These are phyloP conservation scores for Mycena olivaceomarginata DNA, from an alignment of 768 basidiomycete genomes.

Conservation along the genomic window DNA sequence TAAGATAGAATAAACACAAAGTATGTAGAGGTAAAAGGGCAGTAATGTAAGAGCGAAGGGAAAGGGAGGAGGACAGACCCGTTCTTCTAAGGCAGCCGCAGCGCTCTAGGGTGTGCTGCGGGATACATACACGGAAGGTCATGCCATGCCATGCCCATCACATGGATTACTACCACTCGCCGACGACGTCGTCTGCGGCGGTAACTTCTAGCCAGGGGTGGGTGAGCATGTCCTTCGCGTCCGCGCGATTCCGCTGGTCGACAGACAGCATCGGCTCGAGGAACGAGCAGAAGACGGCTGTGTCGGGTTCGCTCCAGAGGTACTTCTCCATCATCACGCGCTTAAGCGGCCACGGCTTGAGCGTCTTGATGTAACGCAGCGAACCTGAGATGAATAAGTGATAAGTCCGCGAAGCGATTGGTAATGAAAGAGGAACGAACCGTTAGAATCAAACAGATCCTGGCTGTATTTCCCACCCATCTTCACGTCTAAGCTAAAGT, in stretches of 20 bases:
- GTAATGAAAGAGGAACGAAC: slow-evolving; percentile 51
- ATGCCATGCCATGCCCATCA: not conserved
- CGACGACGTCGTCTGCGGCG: slow-evolving; percentile 62
- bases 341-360: slow-evolving; percentile 89
- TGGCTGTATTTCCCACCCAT: slow-evolving; percentile 90
- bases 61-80: not conserved
- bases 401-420: slow-evolving; percentile 45
- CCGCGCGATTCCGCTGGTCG: slow-evolving; percentile 80
- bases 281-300: slow-evolving; percentile 77
- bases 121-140: not conserved
- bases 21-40: slow-evolving; percentile 1
- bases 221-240: slow-evolving; percentile 83
- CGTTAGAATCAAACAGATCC: slow-evolving; percentile 88
- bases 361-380: slow-evolving; percentile 82
- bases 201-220: slow-evolving; percentile 82
- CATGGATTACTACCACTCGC: slow-evolving; percentile 64
- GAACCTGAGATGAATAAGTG: slow-evolving; percentile 62
- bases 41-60: slow-evolving; percentile 26
- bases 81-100: not conserved
- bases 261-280: slow-evolving; percentile 85
- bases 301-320: slow-evolving; percentile 76
- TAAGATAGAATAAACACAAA: slow-evolving; percentile 21
- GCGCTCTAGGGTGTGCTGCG: slow-evolving; percentile 37
- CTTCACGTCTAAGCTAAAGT: slow-evolving; percentile 83
- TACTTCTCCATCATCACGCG: slow-evolving; percentile 96